Percentiles rank a stretch among this genome's conserved stretches.
Conservation (phyloP, 2,329 filamentous ascomycete species). For the Thermothelomyces thermophilus region DNA sequence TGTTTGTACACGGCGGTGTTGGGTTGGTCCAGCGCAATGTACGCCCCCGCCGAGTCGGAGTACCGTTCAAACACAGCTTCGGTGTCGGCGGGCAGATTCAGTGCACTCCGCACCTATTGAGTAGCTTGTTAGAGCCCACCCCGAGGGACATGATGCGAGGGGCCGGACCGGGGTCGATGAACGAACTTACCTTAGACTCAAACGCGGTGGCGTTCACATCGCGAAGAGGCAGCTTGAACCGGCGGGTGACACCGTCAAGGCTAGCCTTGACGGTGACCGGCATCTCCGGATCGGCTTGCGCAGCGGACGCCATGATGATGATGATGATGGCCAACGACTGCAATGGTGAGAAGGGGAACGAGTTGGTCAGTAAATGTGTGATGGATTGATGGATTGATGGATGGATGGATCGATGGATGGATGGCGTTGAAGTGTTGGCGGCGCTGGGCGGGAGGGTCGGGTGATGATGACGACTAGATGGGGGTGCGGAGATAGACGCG, state of each 20-base stretch:
- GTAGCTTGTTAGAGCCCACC: background rate
- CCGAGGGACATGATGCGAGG: background rate
- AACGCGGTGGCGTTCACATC: constrained; percentile 71
- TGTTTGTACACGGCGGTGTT: constrained; percentile 91
- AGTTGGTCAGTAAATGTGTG: background rate
- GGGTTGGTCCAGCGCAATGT: constrained; percentile 68
- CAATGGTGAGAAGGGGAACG: constrained; percentile 2
- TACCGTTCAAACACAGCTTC: constrained; percentile 77
- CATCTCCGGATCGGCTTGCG: constrained; percentile 50
- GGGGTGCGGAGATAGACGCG: constrained; percentile 9
- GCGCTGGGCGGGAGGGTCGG: background rate
- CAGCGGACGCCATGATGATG: constrained; percentile 33
- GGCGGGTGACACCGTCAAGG: constrained; percentile 66
- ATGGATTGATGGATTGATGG: background rate
- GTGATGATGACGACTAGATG: constrained; percentile 14
- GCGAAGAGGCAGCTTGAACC: constrained; percentile 82
- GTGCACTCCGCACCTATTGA: constrained; percentile 60
- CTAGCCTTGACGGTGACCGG: constrained; percentile 80
- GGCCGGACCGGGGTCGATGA: background rate
- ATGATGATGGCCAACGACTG: constrained; percentile 6
- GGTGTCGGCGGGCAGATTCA: constrained; percentile 57
- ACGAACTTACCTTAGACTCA: constrained; percentile 70
- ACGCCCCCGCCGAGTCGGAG: constrained; percentile 83
- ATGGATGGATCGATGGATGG: background rate
- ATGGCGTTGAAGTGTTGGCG: background rate